These are phyloP conservation scores for Mucor piriformis DNA, from an alignment of 371 early-diverging fungal genomes.

Conservation along the genomic window DNA sequence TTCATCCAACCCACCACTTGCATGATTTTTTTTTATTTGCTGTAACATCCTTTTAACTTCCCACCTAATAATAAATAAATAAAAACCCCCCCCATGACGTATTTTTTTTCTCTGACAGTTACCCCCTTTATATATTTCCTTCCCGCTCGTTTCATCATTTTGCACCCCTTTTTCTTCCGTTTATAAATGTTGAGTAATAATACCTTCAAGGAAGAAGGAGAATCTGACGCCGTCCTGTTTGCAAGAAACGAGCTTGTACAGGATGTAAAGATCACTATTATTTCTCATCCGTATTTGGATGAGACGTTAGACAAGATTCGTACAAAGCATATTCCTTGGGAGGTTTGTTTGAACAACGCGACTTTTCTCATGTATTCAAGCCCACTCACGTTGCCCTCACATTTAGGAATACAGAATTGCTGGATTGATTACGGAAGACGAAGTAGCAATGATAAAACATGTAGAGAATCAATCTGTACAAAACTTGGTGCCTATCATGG, in stretches of 20 bases:
- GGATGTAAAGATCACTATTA: constrained; percentile 64
- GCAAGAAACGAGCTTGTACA: constrained; percentile 23
- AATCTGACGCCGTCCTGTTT: constrained; percentile 14
- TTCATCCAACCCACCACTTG: background rate
- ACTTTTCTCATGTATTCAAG: background rate
- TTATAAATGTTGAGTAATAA: constrained; percentile 1
- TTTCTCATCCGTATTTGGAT: constrained; percentile 82
- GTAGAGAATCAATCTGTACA: constrained; percentile 55
- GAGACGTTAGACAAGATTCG: constrained; percentile 72
- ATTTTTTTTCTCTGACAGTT: constrained; percentile 3
- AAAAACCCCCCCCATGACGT: background rate
- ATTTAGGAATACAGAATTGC: constrained; percentile 10
- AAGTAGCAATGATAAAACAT: constrained; percentile 69
- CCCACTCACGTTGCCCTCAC: too few relatives aligned
- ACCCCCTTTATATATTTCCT: background rate
- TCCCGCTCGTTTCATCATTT: background rate
- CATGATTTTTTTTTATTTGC: background rate
- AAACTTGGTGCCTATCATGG: constrained; percentile 46
- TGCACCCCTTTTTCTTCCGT: background rate
- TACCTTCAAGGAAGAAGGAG: background rate
- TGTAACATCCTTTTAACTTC: background rate
- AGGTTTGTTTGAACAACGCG: constrained; percentile 49
- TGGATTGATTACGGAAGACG: constrained; percentile 78
- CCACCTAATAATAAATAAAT: background rate
- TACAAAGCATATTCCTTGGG: constrained; percentile 85